Evolutionary conservation across 2,329 filamentous ascomycete species (phyloP), one percentile per base, ranked within the genome.

Genomic region (Aspergillus arachidicola): DNA sequence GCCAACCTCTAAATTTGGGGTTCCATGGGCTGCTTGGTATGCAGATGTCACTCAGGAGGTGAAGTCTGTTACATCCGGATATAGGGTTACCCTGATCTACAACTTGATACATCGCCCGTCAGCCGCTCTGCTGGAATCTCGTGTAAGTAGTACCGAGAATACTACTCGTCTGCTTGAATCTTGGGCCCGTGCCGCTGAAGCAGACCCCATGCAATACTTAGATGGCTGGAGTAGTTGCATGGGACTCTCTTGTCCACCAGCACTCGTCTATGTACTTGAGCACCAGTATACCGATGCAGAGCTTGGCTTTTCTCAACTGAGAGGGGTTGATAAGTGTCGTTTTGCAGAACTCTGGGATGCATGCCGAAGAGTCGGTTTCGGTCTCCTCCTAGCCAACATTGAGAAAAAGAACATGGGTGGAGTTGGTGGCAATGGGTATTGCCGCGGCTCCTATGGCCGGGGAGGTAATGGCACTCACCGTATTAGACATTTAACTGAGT

Each of bases 41-140:
- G 45, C 61, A 26, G 61, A 64, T 50, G 61, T 64, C 19, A 51
- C 23, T n/a, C 61, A 59, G 5, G 61, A 62, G 48, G 46, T 64
- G 7, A 56, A 60, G 4, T 61, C 57, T 1, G 61, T 65, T 4
- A 62, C 61, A 4, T 58, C 56, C 14, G 65, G 65, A 30, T 61
- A 65, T 58, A 53, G 61, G 19, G 28, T 63, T 34, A 61, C 59
- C 14, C 51, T 65, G 4, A 54, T 57, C 10, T 67, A 65, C 43
- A 65, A 64, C 30, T 14, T 67, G 26, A 57, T 63, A 26, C 63
- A 66, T 57, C 55, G 50, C 4, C 60, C 58, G 5, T 66, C 58
- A 5, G 48, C 53, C 21, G 30, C 36, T 2, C 36, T 62, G 32
- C 14, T 34, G 32, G 14, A 16, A 21, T 14, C 23, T 38, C 59